These are phyloP conservation scores for Syzygium grande DNA, from an alignment of 345 rosid species.

Conservation along the genomic window DNA sequence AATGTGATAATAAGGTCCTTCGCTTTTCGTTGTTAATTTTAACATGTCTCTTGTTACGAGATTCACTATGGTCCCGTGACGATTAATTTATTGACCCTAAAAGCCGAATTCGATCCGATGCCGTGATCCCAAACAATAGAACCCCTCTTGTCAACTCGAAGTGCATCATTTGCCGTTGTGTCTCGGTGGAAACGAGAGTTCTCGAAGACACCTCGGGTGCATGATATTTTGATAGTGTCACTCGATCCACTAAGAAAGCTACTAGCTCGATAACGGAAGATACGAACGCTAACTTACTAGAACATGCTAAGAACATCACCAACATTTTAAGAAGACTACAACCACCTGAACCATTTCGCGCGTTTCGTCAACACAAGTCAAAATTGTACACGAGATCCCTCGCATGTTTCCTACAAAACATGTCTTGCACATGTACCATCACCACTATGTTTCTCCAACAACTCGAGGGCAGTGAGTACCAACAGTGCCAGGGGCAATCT, in stretches of 20 bases:
- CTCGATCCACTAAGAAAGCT: not conserved
- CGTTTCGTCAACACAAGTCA: not conserved
- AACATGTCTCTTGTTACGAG: not conserved
- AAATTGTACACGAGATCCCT: not conserved
- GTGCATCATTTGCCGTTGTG: not conserved
- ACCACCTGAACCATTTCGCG: not conserved
- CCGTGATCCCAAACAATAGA: not conserved
- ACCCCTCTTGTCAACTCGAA: not conserved
- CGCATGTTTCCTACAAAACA: not conserved
- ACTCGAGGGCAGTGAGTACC: not conserved
- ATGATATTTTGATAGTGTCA: not conserved
- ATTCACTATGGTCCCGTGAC: not conserved
- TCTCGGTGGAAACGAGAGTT: not conserved
- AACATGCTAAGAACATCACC: not conserved
- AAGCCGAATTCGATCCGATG: not conserved
- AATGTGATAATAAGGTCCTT: not conserved
- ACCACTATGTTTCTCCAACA: not conserved
- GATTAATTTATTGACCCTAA: not conserved
- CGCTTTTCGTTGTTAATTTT: not conserved
- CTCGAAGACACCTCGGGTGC: not conserved
- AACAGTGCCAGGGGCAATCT: not conserved
- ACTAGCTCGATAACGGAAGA: not conserved
- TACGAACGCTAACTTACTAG: not conserved
- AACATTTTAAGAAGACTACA: not conserved
- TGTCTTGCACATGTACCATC: not conserved